Base-by-base conservation (phyloP, 2,329 filamentous ascomycete genomes). In the Claviceps sp. region DNA sequence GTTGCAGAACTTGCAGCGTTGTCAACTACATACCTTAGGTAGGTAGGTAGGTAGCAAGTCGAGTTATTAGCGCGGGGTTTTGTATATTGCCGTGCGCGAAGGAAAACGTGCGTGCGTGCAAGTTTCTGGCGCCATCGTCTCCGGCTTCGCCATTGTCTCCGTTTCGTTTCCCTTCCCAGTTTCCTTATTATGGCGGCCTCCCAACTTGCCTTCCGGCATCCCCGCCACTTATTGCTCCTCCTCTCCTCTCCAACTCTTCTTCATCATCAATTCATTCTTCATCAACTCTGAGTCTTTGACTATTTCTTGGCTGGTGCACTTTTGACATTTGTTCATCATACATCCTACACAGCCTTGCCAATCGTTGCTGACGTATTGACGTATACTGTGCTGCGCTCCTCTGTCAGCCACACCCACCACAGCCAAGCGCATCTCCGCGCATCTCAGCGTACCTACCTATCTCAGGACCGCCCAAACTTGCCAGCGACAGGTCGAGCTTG, bases 181-280 rank as follows among this genome's bases (percentile, higher is more conserved):
- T 47, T 43, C 40, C 29, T 52, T 52, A 52, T 52, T 47, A 52
- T 52, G 46, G 39, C 47, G 20, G 29, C 50, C 50, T 48, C 45
- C 50, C 50, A 20, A 45, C 45, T 34, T 34, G 23, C 36, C 26
- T 51, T 26, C 36, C 45, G 34, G 36, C 38, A 16, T 14, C 4
- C 4, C 37, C 40, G 16, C 17, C 40, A 11, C 9, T 34, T 11
- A 4, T 3, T 6, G 2, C 9, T 43, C 9, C 40, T 11, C 11
- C 6, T 4, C 9, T 43, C 9, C 40, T 11, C n/a, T 17, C 40
- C 20, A 11, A 17, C 40, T 43, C 9, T 11, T 43, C 2, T 8
- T n/a, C 17, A 8, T 8, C 16, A 8, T 8, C 16, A 8, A 40
- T n/a, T 38, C 16, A 22, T 13, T 13, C 22, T 20, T 14, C 29